These are phyloP conservation scores for Hexamita inflata DNA, from an alignment of 208 protist species.

Conservation along the genomic window DNA sequence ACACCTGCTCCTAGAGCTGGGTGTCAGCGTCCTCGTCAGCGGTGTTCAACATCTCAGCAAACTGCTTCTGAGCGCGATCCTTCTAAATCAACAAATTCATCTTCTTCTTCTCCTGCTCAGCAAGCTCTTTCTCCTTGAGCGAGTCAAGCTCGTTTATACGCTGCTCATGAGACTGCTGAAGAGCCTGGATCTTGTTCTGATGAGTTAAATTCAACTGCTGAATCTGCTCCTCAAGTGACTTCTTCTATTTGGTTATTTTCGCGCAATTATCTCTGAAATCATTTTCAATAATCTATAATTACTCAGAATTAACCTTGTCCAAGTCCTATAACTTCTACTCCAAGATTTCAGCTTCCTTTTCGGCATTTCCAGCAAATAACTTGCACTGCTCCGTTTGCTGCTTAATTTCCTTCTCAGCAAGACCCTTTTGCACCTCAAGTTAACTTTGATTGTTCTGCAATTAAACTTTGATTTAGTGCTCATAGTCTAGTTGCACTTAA, in stretches of 20 bases:
- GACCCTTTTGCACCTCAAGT: neutral
- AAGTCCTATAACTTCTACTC: neutral
- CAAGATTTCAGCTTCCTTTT: constrained; percentile 3
- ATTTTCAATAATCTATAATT: neutral
- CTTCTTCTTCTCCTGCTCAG: too few relatives aligned
- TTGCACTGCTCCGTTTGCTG: neutral
- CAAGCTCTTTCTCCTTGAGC: neutral
- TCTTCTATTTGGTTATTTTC: neutral
- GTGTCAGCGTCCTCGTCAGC: constrained; percentile 5
- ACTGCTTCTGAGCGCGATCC: neutral
- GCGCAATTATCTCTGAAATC: neutral
- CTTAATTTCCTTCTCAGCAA: neutral
- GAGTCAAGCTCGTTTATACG: neutral
- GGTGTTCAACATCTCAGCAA: neutral
- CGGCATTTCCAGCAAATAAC: neutral
- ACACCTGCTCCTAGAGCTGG: neutral
- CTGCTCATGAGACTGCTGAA: neutral
- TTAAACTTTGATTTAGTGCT: neutral
- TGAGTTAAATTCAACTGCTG: neutral
- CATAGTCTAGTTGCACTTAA: constrained; percentile 8
- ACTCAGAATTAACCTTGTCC: neutral
- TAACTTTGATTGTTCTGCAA: neutral
- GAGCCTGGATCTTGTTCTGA: neutral
- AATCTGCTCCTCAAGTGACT: neutral
- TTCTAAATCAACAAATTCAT: neutral